Conservation (phyloP, 768 basidiomycete genomes). For the Boletellus ananas region DNA sequence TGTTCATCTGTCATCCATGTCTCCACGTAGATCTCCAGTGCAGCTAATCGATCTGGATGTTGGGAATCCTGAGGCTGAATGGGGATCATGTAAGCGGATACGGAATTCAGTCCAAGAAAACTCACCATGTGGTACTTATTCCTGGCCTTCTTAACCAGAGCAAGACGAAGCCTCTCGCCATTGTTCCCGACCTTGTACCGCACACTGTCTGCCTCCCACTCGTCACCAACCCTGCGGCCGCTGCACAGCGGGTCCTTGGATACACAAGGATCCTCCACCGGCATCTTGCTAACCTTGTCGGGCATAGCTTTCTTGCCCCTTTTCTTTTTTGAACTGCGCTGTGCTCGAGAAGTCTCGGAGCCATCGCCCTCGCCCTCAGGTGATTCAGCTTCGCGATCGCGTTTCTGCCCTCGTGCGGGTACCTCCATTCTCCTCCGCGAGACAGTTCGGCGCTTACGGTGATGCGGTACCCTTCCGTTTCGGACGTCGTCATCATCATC, state of each 20-base stretch:
- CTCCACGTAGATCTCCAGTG: constrained; percentile 73
- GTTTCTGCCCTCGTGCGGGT: constrained; percentile 55
- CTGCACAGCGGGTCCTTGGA: constrained; percentile 52
- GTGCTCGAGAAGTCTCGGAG: constrained; percentile 10
- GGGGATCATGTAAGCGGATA: constrained; percentile 6
- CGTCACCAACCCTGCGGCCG: constrained; percentile 62
- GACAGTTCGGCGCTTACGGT: constrained; percentile 56
- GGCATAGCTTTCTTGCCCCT: constrained; percentile 44
- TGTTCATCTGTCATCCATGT: constrained; percentile 76
- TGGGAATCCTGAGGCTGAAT: constrained; percentile 72
- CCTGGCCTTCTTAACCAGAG: constrained; percentile 66
- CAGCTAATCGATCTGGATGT: constrained; percentile 68
- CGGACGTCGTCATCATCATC: constrained; percentile 44
- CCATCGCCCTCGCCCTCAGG: constrained; percentile 22
- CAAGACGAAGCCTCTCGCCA: constrained; percentile 65
- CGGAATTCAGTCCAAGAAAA: not conserved
- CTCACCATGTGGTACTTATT: constrained; percentile 73
- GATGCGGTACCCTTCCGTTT: constrained; percentile 41
- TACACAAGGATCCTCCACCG: constrained; percentile 44
- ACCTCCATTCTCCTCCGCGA: constrained; percentile 50
- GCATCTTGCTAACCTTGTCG: constrained; percentile 45
- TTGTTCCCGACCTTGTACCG: constrained; percentile 68
- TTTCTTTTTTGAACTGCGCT: constrained; percentile 43
- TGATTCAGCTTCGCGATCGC: constrained; percentile 55
- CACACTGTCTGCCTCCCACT: constrained; percentile 72